Evolutionary conservation across 768 basidiomycete species (phyloP), one percentile per base, ranked within the genome.

Genomic region (Xerocomus spinulosus): DNA sequence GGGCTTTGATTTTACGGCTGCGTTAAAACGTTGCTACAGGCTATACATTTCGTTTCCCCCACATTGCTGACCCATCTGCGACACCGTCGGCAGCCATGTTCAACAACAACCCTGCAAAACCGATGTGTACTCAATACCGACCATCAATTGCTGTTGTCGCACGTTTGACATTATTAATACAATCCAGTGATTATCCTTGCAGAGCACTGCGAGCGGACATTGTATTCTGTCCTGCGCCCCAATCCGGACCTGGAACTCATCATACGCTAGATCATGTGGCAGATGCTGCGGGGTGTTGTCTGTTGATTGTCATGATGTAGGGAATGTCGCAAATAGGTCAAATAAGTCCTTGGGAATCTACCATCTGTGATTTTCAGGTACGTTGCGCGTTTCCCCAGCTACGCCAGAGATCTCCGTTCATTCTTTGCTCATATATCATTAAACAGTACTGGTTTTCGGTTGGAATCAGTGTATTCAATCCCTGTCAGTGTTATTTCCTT

Each of bases 1-100:
- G 77, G 72, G 29, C 47, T 76, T 26, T 61, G 44, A 52, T 42
- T 40, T 15, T 50, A 32, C 25, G 23, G 3, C 23, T 24, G 29
- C 49, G 17, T 34, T 15, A 44, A 33, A 34, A 13, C 2, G 30
- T 6, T 29, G 5, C 21, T 34, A 34, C 17, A 34, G 28, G 3
- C 29, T 18, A 21, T 21, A 9, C 26, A 21, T 20, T 9, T 17
- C 13, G 18, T 36, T 10, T 10, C 15, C 38, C 15, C 23, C 25
- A 6, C 5, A 17, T 36, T 18, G 18, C 9, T 18, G 38, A 36
- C 3, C 13, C 38, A 12, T 46, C 29, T 9, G n/a, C 14, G 23
- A 21, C 35, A 20, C 42, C 40, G 32, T 5, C 24, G 26, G 37
- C 23, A 36, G 48, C 30, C 26, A n/a, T 35, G 21, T 24, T 42